phyloP scores from a whole-genome alignment of 352 stramenopile species.

The Phytophthora vignae region DNA sequence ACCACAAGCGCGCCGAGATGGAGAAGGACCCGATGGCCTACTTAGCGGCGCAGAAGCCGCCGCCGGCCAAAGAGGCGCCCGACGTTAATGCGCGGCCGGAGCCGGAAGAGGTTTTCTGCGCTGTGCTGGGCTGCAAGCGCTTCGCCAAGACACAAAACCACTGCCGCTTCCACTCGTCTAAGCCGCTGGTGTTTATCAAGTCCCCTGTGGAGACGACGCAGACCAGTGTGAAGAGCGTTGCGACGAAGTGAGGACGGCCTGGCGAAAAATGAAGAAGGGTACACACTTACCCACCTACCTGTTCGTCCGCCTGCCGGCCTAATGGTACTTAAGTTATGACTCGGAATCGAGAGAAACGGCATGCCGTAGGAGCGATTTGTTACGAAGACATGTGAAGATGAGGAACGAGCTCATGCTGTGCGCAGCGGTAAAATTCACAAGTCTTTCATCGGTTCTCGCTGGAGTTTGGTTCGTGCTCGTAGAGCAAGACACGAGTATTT shows the following conservation, averaged over 20 bases:
- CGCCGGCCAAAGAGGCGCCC: slow-evolving; percentile 4
- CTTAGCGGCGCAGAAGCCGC: neutral
- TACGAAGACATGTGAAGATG: neutral
- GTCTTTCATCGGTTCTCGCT: neutral
- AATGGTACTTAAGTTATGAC: slow-evolving; percentile 41
- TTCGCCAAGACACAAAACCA: slow-evolving; percentile 71
- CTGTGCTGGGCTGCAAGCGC: slow-evolving; percentile 43
- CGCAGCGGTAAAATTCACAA: neutral
- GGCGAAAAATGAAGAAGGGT: slow-evolving; percentile 1
- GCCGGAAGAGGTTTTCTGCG: slow-evolving; percentile 61
- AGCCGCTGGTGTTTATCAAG: slow-evolving; percentile 36
- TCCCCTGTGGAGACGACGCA: neutral
- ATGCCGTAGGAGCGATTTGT: slow-evolving; percentile 1
- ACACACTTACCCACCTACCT: neutral
- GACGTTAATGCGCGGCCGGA: slow-evolving; percentile 40
- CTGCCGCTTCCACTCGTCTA: slow-evolving; percentile 69
- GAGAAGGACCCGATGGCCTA: slow-evolving; percentile 37
- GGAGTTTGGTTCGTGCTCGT: too few species aligned
- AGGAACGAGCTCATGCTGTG: neutral
- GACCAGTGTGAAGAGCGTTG: neutral
- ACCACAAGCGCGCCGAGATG: slow-evolving; percentile 52
- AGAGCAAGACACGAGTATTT: too few species aligned
- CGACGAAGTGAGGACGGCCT: slow-evolving; percentile 17
- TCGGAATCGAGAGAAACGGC: slow-evolving; percentile 28
- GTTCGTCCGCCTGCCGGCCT: neutral